These are phyloP conservation scores for Trichoderma sp. DNA, from an alignment of 2,329 filamentous ascomycete genomes.

Conservation along the genomic window DNA sequence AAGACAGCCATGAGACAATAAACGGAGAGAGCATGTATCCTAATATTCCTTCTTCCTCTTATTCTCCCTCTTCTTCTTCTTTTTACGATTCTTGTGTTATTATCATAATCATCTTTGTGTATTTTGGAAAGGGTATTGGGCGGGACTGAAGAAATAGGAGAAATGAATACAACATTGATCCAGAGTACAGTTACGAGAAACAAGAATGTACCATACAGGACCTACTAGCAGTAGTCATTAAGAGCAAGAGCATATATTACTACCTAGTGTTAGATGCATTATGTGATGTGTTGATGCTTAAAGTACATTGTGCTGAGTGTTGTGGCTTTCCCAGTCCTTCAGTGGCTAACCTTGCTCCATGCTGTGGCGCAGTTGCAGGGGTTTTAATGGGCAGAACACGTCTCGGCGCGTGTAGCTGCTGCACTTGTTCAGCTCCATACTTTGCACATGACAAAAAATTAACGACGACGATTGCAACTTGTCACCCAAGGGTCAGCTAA, in stretches of 20 bases:
- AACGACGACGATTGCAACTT: not conserved
- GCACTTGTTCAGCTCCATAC: not conserved
- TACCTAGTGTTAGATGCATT: not conserved
- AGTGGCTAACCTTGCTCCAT: not conserved
- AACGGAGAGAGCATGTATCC: not conserved
- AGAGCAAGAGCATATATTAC: not conserved
- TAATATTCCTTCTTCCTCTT: not conserved
- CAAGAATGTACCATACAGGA: not conserved
- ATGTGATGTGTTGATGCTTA: not conserved
- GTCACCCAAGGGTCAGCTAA: not conserved
- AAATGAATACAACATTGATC: not conserved
- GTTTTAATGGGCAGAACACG: slow-evolving; percentile 25
- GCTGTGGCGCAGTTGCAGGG: slow-evolving; percentile 12
- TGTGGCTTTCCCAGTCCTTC: not conserved
- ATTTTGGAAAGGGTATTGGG: not conserved
- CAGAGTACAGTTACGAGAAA: not conserved
- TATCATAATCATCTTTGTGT: not conserved
- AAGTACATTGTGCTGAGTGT: not conserved
- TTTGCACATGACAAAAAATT: not conserved
- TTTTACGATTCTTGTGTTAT: not conserved
- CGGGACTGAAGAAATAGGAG: not conserved
- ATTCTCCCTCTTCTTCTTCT: not conserved
- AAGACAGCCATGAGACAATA: not conserved
- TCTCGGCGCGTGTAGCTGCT: slow-evolving; percentile 30
- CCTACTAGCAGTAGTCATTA: not conserved